A percentile compares a stretch with the other conserved stretches of the same genome.
phyloP scores from a whole-genome alignment of 192 early-diverging fungal species.

The Phycomyces nitens region DNA sequence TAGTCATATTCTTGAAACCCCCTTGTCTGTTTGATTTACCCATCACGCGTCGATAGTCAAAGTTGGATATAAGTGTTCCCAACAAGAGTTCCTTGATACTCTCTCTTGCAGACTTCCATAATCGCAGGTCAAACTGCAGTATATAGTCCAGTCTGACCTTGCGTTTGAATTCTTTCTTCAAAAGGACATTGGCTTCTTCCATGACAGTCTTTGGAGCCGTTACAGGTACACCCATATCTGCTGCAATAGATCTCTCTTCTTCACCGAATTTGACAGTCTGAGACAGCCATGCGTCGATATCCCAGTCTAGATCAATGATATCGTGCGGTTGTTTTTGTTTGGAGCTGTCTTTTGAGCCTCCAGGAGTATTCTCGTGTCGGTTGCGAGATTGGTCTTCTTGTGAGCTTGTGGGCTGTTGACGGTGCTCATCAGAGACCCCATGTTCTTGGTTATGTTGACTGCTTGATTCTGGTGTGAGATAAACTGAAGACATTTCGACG shows the following conservation, averaged over 20 bases:
- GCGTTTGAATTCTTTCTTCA: constrained; percentile 45
- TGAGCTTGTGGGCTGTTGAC: neutral
- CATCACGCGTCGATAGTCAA: constrained; percentile 71
- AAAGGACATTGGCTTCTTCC: constrained; percentile 2
- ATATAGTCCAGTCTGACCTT: constrained; percentile 79
- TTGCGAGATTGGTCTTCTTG: neutral
- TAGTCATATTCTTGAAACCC: no score
- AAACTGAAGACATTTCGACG: neutral
- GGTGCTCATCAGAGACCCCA: no score
- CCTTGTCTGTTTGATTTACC: no score
- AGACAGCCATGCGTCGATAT: constrained; percentile 22
- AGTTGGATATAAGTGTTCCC: constrained; percentile 75
- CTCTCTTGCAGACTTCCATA: constrained; percentile 85
- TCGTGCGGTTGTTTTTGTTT: constrained; percentile 8
- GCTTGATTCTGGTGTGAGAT: neutral
- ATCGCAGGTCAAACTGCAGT: constrained; percentile 74
- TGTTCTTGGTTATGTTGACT: neutral
- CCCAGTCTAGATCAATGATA: constrained; percentile 28
- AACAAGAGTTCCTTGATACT: constrained; percentile 83
- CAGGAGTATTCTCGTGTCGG: no score
- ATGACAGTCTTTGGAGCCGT: neutral
- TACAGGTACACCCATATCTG: constrained; percentile 14
- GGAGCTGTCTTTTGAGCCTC: no score
- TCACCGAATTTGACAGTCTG: constrained; percentile 19
- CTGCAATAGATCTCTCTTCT: constrained; percentile 9